Evolutionary conservation across 495 filamentous ascomycete genomes (phyloP).

Genomic region (Hypoxylon fragiforme): DNA sequence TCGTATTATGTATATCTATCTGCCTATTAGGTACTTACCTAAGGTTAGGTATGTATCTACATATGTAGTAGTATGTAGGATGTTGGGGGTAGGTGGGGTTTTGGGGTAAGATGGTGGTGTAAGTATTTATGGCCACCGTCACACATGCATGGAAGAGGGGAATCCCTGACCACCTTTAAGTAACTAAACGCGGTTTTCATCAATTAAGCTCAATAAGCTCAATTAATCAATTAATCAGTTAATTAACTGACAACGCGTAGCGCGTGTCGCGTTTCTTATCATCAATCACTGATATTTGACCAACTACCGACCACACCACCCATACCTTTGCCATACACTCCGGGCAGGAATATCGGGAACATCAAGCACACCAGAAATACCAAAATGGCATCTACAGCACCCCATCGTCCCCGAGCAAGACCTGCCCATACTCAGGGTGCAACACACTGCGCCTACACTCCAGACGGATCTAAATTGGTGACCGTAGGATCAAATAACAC

Average conservation of each 20-base stretch:
- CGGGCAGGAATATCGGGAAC: neutral
- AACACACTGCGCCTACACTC: constrained; percentile 59
- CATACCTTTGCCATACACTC: no score
- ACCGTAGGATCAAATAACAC: constrained; percentile 90
- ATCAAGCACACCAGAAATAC: constrained; percentile 2
- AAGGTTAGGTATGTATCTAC: no score
- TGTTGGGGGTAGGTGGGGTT: constrained; percentile 22
- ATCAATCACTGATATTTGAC: no score
- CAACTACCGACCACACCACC: no score
- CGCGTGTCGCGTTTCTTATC: constrained; percentile 24
- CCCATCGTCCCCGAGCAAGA: constrained; percentile 50
- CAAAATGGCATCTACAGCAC: constrained; percentile 53
- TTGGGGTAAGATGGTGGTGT: constrained; percentile 26
- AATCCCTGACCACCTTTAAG: constrained; percentile 15
- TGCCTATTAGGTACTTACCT: no score
- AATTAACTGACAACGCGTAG: constrained; percentile 25
- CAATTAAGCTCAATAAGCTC: no score
- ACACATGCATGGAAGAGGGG: constrained; percentile 14
- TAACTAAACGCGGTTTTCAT: no score
- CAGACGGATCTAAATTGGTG: constrained; percentile 62
- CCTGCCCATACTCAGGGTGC: constrained; percentile 58
- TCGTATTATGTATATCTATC: no score
- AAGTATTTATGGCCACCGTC: no score
- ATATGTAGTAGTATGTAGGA: no score
- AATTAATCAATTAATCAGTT: constrained; percentile 12